A percentile compares a stretch with the other conserved stretches of the same genome.
Evolutionary conservation across 164 flowering plant species (phyloP).

Genomic region (Magnolia sinica): DNA sequence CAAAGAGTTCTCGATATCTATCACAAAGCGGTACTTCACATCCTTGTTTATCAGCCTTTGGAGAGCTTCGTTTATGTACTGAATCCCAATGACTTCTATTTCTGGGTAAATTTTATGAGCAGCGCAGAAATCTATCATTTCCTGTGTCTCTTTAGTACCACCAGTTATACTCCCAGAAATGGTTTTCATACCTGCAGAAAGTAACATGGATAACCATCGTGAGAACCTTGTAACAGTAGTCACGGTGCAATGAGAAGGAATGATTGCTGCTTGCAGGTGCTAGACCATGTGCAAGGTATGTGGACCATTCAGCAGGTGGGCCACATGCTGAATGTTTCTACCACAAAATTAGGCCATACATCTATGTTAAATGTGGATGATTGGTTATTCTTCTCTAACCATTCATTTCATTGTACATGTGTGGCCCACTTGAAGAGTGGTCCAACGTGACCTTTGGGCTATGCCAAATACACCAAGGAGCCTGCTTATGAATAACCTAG

Average conservation of each 20-base stretch:
- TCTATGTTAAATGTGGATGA: too few species aligned
- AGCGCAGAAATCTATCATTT: slow-evolving; percentile 85
- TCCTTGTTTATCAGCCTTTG: slow-evolving; percentile 75
- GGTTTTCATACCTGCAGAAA: slow-evolving; percentile 54
- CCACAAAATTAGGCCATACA: too few species aligned
- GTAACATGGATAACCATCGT: background rate
- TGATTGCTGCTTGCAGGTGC: background rate
- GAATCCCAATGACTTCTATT: slow-evolving; percentile 68
- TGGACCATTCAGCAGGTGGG: too few species aligned
- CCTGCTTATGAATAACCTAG: background rate
- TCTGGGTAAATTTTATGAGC: slow-evolving; percentile 65
- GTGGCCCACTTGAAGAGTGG: background rate
- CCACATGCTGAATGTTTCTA: too few species aligned
- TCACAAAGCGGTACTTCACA: slow-evolving; percentile 83
- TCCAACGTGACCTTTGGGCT: background rate
- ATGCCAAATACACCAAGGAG: background rate
- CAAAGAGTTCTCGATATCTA: slow-evolving; percentile 67
- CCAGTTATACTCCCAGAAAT: slow-evolving; percentile 70
- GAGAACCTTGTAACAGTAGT: background rate
- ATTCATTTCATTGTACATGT: too few species aligned
- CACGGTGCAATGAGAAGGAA: background rate
- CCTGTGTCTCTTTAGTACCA: slow-evolving; percentile 69
- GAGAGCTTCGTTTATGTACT: slow-evolving; percentile 78
- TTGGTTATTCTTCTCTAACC: too few species aligned
- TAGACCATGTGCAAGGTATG: background rate